A percentile compares a stretch with the other conserved stretches of the same genome.
Conservation (phyloP, 1,284 basidiomycete species). For the Exobasidium cylindrosporum region DNA sequence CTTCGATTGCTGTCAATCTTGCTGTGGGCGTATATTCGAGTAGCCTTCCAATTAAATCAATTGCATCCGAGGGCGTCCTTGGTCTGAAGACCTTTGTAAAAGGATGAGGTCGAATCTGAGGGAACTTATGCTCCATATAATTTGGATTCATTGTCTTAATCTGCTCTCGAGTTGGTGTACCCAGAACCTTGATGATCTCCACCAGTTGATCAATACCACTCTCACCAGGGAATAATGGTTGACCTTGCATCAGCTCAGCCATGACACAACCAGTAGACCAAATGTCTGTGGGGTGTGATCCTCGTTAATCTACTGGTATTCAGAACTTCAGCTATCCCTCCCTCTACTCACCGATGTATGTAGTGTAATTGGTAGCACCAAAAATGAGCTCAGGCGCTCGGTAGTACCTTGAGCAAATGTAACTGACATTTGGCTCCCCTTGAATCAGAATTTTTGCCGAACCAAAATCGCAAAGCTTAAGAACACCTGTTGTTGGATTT, state of each 20-base stretch:
- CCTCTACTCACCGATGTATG: conserved; percentile 80
- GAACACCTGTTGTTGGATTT: conserved; percentile 90
- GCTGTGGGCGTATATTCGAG: conserved; percentile 95
- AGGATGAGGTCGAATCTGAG: conserved; percentile 85
- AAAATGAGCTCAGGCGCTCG: conserved; percentile 99
- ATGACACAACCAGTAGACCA: conserved; percentile 99
- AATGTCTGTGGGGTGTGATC: conserved; percentile 64
- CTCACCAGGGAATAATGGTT: conserved; percentile 97
- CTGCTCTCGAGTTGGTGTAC: conserved; percentile 95
- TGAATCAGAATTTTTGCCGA: conserved; percentile 97
- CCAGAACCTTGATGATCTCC: conserved; percentile 99
- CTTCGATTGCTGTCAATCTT: conserved; percentile 85
- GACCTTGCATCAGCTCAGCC: conserved; percentile 98
- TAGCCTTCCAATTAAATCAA: conserved; percentile 89
- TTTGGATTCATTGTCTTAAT: conserved; percentile 99
- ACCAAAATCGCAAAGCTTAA: conserved; percentile 98
- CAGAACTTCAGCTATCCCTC: not conserved
- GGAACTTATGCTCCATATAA: conserved; percentile 99
- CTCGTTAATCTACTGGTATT: not conserved
- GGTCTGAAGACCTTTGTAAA: conserved; percentile 87
- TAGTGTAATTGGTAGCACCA: conserved; percentile 99
- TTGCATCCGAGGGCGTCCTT: conserved; percentile 90
- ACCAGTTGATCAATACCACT: conserved; percentile 99
- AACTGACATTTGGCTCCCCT: conserved; percentile 97
- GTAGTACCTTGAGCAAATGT: conserved; percentile 99